Evolutionary conservation across 768 basidiomycete genomes (phyloP), one percentile per base, ranked within the genome.

Genomic region (Lentinula boryana): DNA sequence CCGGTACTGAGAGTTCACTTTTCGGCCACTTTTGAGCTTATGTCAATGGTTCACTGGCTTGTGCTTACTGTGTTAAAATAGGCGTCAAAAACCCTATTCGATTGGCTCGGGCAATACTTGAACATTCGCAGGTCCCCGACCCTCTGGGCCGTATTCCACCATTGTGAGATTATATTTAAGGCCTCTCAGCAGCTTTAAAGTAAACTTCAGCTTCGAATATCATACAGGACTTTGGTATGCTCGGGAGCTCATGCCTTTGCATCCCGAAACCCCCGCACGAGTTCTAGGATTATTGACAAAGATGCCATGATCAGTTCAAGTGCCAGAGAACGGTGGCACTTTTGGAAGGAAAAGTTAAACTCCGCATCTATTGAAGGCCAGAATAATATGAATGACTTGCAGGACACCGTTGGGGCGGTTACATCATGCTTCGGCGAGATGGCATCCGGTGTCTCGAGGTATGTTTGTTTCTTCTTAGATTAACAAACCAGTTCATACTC

Each of bases 341-440:
- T 72, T 57, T 93, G 91, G 91, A 83, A 74, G 67, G 64, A 63
- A 13, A 72, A 76, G 12, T 74, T 87, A 21, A 71, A 74, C 21
- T 40, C 41, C 46, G 18, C 38, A 7, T 21, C 27, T 4, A 54
- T 59, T 10, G 63, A 57, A 15, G 32, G 61, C 9, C 41, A 46
- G 12, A 59, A 36, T 46, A 63, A 36, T 60, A 62, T 70, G 65
- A 64, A 67, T 62, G 74, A 73, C 62, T 76, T 84, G 58, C 88
- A 91, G 67, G 91, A 93, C 68, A 93, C 91, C 0, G 91, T 93
- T 5, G 91, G 91, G 15, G 90, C 89, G n/a, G 77, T 91, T 38
- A 84, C 76, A 13, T 84, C 77, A 80, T 63, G 65, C 67, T 1
- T 61, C 66, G 32, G 79, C 74, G 3, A 75, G 15, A 66, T 85